A percentile compares a stretch with the other conserved stretches of the same genome.
These are phyloP conservation scores for Cordyceps cicadae DNA, from an alignment of 2,329 filamentous ascomycete genomes.

Conservation along the genomic window DNA sequence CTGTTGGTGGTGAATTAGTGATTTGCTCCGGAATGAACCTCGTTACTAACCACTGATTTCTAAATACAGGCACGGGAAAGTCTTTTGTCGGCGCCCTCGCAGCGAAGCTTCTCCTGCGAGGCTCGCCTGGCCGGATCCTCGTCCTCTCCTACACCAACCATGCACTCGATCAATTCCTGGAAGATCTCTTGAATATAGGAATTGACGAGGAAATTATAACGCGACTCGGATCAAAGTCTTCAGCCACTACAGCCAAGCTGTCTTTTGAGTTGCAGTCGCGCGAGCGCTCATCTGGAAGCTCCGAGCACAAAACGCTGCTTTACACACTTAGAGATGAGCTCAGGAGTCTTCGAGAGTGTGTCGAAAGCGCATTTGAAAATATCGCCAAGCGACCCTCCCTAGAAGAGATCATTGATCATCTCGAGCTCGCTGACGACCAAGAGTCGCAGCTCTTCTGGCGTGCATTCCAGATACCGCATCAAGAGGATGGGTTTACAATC, in stretches of 20 bases:
- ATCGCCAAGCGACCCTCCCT: too few species aligned
- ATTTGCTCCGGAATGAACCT: too few species aligned
- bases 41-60: too few species aligned
- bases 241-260: conserved; percentile 37
- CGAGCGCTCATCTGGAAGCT: neutral
- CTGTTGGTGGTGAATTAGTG: too few species aligned
- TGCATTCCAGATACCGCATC: conserved; percentile 2
- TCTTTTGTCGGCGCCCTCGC: conserved; percentile 62
- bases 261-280: conserved; percentile 13
- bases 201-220: conserved; percentile 44
- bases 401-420: too few species aligned
- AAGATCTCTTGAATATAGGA: conserved; percentile 53
- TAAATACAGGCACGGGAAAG: conserved; percentile 57
- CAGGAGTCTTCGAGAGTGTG: too few species aligned
- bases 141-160: conserved; percentile 64
- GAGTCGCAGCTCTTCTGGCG: neutral
- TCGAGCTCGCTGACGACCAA: neutral
- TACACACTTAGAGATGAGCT: too few species aligned
- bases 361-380: too few species aligned
- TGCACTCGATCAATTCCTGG: conserved; percentile 56
- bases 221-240: conserved; percentile 55
- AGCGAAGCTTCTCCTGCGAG: conserved; percentile 44
- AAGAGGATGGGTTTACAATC: neutral
- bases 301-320: too few species aligned
- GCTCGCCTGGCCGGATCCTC: conserved; percentile 45